Conservation (phyloP, 306 rosid species). For the Acmispon strigosus region DNA sequence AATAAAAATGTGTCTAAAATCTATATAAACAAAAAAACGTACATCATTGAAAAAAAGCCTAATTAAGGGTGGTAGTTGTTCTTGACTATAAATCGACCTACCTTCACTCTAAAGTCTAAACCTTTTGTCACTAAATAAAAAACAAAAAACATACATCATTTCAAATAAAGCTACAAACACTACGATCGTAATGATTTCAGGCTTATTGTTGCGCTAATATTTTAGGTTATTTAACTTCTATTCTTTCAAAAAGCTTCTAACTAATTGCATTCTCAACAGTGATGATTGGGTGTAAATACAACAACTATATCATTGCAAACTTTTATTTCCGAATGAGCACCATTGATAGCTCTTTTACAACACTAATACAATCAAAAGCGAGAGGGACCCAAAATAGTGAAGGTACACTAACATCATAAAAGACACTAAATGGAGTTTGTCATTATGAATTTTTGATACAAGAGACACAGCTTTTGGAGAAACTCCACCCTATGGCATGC, state of each 20-base stretch:
- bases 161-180: slow-evolving; percentile 10
- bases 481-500: slow-evolving; percentile 17
- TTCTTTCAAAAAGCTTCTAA: slow-evolving; percentile 13
- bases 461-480: slow-evolving; percentile 13
- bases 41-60: no score
- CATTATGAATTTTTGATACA: slow-evolving; percentile 29
- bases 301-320: slow-evolving; percentile 3
- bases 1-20: no score
- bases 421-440: slow-evolving; percentile 27
- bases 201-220: slow-evolving; percentile 26
- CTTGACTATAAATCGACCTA: no score
- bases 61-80: no score
- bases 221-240: not conserved
- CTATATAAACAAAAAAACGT: no score
- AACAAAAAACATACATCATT: not conserved
- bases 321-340: slow-evolving; percentile 20
- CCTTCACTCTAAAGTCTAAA: not conserved
- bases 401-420: slow-evolving; percentile 16
- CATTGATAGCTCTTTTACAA: slow-evolving; percentile 33
- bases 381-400: slow-evolving; percentile 27
- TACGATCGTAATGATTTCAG: slow-evolving; percentile 13
- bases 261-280: slow-evolving; percentile 10
- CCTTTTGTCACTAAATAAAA: not conserved
- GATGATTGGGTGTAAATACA: slow-evolving; percentile 12
- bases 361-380: slow-evolving; percentile 35